Evolutionary conservation across 2,329 filamentous ascomycete species (phyloP).

Genomic region (Chrysoporthe austroafricana): DNA sequence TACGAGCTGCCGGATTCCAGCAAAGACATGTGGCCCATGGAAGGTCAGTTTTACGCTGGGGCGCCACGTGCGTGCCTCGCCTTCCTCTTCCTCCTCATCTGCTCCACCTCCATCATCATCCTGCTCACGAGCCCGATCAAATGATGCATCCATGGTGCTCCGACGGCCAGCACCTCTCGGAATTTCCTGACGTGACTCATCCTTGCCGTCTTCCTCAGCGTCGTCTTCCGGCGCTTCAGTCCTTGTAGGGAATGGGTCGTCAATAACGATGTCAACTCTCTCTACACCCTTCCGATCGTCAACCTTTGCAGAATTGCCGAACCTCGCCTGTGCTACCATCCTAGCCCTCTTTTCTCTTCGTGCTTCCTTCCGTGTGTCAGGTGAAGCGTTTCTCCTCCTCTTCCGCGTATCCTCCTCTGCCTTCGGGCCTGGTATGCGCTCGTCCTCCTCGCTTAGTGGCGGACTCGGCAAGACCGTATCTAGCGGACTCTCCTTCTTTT

Average conservation of each 20-base stretch:
- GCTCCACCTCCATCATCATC: conserved; percentile 32
- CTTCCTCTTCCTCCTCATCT: conserved; percentile 36
- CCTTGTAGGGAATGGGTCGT: conserved; percentile 57
- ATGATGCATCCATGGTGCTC: conserved; percentile 42
- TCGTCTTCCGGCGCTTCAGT: conserved; percentile 25
- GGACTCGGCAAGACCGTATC: conserved; percentile 54
- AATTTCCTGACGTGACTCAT: conserved; percentile 27
- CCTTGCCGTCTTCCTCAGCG: conserved; percentile 28
- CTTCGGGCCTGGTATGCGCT: conserved; percentile 30
- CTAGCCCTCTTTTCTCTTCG: conserved; percentile 60
- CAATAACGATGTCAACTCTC: conserved; percentile 61
- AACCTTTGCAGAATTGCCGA: conserved; percentile 63
- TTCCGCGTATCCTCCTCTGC: conserved; percentile 1
- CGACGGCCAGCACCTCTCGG: conserved; percentile 30
- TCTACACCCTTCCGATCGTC: conserved; percentile 66
- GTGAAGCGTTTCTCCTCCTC: conserved; percentile 33
- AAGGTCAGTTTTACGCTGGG: conserved; percentile 70
- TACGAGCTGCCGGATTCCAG: conserved; percentile 76
- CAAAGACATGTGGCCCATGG: conserved; percentile 78
- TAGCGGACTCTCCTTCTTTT: conserved; percentile 56
- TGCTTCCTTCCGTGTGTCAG: conserved; percentile 37
- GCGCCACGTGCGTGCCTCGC: conserved; percentile 46
- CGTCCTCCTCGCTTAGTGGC: conserved; percentile 47
- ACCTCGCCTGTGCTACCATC: conserved; percentile 68
- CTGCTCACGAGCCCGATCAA: conserved; percentile 39